phyloP scores from a whole-genome alignment of 306 rosid genomes.

The Rubus parviflorus region DNA sequence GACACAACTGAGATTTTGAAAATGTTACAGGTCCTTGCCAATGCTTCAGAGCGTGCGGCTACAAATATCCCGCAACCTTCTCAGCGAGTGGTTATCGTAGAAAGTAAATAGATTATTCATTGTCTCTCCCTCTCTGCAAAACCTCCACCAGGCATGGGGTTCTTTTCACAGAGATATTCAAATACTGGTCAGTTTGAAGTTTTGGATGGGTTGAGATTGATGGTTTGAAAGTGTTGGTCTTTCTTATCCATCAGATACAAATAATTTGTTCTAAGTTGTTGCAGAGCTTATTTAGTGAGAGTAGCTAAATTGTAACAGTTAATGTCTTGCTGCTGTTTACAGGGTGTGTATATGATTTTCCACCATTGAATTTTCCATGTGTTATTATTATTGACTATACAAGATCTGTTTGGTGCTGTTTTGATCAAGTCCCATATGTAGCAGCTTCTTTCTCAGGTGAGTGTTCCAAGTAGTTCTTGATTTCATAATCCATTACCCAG shows the following conservation, averaged over 20 bases:
- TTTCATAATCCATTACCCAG: background rate
- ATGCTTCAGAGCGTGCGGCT: conserved; percentile 56
- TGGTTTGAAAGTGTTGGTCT: conserved; percentile 6
- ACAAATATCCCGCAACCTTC: conserved; percentile 31
- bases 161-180: background rate
- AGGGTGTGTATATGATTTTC: background rate
- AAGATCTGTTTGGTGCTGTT: background rate
- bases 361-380: background rate
- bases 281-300: background rate
- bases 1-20: conserved; percentile 84
- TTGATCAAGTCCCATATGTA: background rate
- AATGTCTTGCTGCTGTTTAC: background rate
- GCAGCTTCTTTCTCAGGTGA: background rate
- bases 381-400: background rate
- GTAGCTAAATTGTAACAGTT: background rate
- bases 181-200: background rate
- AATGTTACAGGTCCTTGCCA: conserved; percentile 82
- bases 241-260: background rate
- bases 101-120: conserved; percentile 34
- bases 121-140: background rate
- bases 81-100: conserved; percentile 31
- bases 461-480: background rate
- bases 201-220: background rate
- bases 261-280: background rate
- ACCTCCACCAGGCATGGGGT: background rate